A percentile compares a stretch with the other conserved stretches of the same genome.
These are phyloP conservation scores for Syzygium grande DNA, from an alignment of 345 rosid genomes.

Conservation along the genomic window DNA sequence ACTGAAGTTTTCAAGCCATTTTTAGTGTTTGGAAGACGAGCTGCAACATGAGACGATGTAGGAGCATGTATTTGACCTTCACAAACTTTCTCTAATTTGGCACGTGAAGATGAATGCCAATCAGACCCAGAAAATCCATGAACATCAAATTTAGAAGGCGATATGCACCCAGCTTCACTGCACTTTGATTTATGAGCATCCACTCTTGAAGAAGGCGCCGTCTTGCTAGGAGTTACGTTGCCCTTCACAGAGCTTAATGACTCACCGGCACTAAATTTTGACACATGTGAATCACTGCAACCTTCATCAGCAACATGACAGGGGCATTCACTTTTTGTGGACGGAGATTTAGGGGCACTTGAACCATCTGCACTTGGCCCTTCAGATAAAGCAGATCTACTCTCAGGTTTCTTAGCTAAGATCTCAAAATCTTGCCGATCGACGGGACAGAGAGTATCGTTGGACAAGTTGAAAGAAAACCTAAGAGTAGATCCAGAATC, in stretches of 20 bases:
- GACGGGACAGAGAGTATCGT: constrained; percentile 4
- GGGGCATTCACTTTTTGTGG: not conserved
- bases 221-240: not conserved
- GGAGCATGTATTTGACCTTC: not conserved
- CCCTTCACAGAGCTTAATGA: not conserved
- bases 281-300: not conserved
- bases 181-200: not conserved
- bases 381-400: not conserved
- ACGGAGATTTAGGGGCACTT: not conserved
- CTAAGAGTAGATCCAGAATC: constrained; percentile 26
- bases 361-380: not conserved
- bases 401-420: not conserved
- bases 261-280: not conserved
- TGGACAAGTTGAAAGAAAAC: constrained; percentile 33
- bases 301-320: not conserved
- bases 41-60: constrained; percentile 1
- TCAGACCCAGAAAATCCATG: not conserved
- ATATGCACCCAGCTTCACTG: not conserved
- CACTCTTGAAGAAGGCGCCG: not conserved
- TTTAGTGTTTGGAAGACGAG: constrained; percentile 8
- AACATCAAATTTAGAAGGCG: not conserved
- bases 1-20: constrained; percentile 34
- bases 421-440: not conserved
- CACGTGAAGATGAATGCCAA: constrained; percentile 1
- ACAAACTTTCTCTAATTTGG: constrained; percentile 6